These are phyloP conservation scores for Acanthamoeba healyi DNA, from an alignment of 208 protist species.

Conservation along the genomic window DNA sequence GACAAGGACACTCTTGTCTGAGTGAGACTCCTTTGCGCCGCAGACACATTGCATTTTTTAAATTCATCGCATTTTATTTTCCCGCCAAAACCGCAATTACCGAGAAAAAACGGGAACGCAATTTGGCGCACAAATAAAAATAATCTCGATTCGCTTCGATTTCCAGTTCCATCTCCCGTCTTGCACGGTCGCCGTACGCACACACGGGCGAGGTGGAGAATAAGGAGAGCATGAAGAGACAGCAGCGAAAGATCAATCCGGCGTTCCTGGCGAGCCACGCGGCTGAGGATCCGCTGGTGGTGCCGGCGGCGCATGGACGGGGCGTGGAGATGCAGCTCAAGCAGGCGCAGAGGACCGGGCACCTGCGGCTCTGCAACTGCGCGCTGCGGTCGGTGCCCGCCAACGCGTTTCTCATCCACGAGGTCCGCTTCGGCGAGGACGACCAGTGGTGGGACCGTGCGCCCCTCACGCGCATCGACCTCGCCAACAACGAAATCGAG, in stretches of 20 bases:
- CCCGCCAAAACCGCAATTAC: not conserved
- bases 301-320: not conserved
- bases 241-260: constrained; percentile 20
- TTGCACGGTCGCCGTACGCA: too few relatives aligned
- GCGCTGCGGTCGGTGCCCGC: not conserved
- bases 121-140: not conserved
- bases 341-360: constrained; percentile 28
- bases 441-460: constrained; percentile 23
- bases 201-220: too few relatives aligned
- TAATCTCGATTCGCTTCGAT: not conserved
- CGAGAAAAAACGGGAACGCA: not conserved
- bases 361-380: not conserved
- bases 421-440: constrained; percentile 23
- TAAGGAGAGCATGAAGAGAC: not conserved
- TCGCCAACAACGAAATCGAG: constrained; percentile 33
- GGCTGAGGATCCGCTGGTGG: not conserved
- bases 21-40: too few relatives aligned
- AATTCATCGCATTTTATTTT: not conserved
- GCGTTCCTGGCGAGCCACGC: constrained; percentile 5
- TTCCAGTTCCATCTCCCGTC: not conserved
- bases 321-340: constrained; percentile 7
- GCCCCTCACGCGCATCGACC: not conserved
- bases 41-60: too few relatives aligned
- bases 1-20: not conserved
- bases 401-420: constrained; percentile 31